These are phyloP conservation scores for Ilyonectria robusta DNA, from an alignment of 2,329 filamentous ascomycete genomes.

Conservation along the genomic window DNA sequence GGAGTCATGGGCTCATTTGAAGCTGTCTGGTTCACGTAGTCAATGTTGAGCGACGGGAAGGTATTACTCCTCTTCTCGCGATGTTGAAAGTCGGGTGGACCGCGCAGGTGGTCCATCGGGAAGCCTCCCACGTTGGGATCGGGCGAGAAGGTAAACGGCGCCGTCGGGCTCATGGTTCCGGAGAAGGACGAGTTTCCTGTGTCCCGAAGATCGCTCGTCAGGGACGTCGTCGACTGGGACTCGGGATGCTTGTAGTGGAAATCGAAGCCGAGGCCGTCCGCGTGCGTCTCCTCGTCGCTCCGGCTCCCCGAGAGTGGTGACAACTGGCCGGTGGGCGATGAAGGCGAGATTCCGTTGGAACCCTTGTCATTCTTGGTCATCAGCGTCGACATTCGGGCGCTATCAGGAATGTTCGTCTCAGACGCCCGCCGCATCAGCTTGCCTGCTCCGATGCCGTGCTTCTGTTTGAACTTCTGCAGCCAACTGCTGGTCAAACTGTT, in stretches of 20 bases:
- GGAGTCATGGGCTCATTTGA: slow-evolving; percentile 63
- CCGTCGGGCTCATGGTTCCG: slow-evolving; percentile 80
- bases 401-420: slow-evolving; percentile 80
- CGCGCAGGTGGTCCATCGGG: slow-evolving; percentile 57
- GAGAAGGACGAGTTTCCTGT: slow-evolving; percentile 74
- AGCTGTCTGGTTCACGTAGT: slow-evolving; percentile 63
- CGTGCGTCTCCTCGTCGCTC: slow-evolving; percentile 78
- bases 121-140: slow-evolving; percentile 80
- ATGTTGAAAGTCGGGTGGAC: slow-evolving; percentile 72
- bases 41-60: slow-evolving; percentile 80
- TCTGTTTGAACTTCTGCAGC: slow-evolving; percentile 97
- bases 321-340: slow-evolving; percentile 76
- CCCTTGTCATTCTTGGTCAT: slow-evolving; percentile 55
- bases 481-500: slow-evolving; percentile 82
- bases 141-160: slow-evolving; percentile 82
- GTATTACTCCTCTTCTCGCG: slow-evolving; percentile 84
- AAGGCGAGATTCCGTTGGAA: slow-evolving; percentile 76
- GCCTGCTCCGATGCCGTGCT: slow-evolving; percentile 73
- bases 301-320: slow-evolving; percentile 80
- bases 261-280: slow-evolving; percentile 50
- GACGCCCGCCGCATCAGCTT: slow-evolving; percentile 71
- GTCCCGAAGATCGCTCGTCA: slow-evolving; percentile 51
- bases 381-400: slow-evolving; percentile 69
- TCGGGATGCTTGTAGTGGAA: slow-evolving; percentile 53
- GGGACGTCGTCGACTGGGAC: slow-evolving; percentile 53